Evolutionary conservation across 2,329 filamentous ascomycete species (phyloP).

Genomic region (Purpureocillium takamizusanense): DNA sequence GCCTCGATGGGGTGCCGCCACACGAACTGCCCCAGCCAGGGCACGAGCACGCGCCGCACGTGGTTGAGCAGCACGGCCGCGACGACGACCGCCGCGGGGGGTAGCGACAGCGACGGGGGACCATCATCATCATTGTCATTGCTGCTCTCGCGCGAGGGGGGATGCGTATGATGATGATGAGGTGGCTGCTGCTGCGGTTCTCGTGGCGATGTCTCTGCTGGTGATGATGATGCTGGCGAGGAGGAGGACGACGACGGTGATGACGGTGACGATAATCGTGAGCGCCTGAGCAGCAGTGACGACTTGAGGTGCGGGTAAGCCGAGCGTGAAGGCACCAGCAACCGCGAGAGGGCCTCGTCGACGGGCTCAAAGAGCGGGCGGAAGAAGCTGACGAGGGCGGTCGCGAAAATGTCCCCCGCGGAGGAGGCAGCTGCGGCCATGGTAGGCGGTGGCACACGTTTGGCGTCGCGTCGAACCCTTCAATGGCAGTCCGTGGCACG

Average conservation of each 20-base stretch:
- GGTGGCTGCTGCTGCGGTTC: too few relatives aligned
- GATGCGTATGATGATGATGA: too few relatives aligned
- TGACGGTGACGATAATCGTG: too few relatives aligned
- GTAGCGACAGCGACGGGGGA: too few relatives aligned
- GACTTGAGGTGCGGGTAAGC: neutral
- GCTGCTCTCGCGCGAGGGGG: too few relatives aligned
- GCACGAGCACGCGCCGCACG: conserved; percentile 22
- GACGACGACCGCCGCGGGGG: conserved; percentile 14
- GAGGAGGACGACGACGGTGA: too few relatives aligned
- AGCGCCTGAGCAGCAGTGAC: conserved; percentile 15
- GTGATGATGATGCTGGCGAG: too few relatives aligned
- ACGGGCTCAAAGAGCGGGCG: neutral
- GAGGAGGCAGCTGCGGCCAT: neutral
- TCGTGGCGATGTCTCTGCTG: too few relatives aligned
- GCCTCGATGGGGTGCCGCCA: conserved; percentile 21
- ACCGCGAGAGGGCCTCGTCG: neutral
- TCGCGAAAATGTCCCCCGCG: neutral
- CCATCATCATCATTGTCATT: too few relatives aligned
- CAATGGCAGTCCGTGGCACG: too few relatives aligned
- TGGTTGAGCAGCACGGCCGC: conserved; percentile 30
- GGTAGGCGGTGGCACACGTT: too few relatives aligned
- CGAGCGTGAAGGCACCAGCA: neutral
- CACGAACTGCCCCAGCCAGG: conserved; percentile 18
- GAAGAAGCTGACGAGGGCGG: neutral
- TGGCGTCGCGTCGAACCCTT: too few relatives aligned